Conservation (phyloP, 2,329 filamentous ascomycete genomes). For the Talaromyces sp. region DNA sequence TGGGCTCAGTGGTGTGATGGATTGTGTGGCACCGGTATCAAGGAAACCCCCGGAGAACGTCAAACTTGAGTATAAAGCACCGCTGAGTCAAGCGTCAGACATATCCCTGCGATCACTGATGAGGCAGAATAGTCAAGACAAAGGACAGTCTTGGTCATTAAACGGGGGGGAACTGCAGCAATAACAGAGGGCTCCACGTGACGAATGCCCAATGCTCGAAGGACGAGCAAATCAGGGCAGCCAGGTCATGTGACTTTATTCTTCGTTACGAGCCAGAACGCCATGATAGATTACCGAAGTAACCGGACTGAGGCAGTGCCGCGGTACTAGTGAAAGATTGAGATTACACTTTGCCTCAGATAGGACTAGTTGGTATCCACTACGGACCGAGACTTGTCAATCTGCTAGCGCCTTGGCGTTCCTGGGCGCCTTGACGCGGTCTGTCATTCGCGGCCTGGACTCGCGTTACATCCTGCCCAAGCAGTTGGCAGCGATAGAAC, state of each 20-base stretch:
- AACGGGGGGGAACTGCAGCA: slow-evolving; percentile 7
- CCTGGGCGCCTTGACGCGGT: neutral
- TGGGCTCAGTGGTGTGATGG: neutral
- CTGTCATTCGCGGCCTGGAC: slow-evolving; percentile 11
- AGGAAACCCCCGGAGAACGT: neutral
- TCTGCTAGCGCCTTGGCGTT: slow-evolving; percentile 7
- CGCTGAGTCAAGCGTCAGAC: neutral
- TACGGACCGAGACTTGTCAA: slow-evolving; percentile 10
- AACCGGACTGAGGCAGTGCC: neutral
- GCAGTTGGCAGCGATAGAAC: neutral
- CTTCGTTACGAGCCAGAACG: neutral
- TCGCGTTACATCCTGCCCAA: neutral
- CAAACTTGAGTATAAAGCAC: neutral
- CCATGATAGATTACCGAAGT: neutral
- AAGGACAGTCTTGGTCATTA: neutral
- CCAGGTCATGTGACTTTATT: neutral
- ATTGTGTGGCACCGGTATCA: neutral
- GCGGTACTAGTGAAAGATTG: neutral
- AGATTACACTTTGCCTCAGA: neutral
- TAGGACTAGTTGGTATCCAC: neutral
- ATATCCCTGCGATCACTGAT: neutral
- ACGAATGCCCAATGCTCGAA: slow-evolving; percentile 14
- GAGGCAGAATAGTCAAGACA: neutral
- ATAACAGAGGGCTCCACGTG: slow-evolving; percentile 11
- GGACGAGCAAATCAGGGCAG: neutral